Conservation (phyloP, 768 basidiomycete species). For the Xerocomus spinulosus region DNA sequence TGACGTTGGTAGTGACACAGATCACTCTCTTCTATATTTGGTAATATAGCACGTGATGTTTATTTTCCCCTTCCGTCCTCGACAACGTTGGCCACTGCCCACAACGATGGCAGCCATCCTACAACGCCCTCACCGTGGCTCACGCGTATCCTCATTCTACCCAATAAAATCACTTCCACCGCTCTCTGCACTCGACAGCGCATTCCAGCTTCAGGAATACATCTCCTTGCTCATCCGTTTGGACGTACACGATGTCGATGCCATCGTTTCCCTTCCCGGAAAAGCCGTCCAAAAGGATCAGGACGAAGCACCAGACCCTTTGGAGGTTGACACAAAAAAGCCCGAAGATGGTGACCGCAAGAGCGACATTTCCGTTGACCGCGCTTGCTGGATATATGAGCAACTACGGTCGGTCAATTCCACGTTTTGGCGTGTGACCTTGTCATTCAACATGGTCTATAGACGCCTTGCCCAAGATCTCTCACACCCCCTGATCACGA, state of each 20-base stretch:
- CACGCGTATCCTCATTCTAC: slow-evolving; percentile 76
- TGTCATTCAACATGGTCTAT: slow-evolving; percentile 1
- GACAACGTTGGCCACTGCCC: neutral
- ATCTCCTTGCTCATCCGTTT: slow-evolving; percentile 81
- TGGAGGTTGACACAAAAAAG: slow-evolving; percentile 30
- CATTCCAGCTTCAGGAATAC: slow-evolving; percentile 94
- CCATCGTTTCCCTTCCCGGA: slow-evolving; percentile 74
- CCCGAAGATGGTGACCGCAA: slow-evolving; percentile 30
- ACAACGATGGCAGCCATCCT: slow-evolving; percentile 32
- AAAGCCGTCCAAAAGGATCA: slow-evolving; percentile 30
- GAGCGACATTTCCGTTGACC: slow-evolving; percentile 62
- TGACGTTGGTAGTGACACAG: slow-evolving; percentile 7
- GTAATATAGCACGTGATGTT: slow-evolving; percentile 15
- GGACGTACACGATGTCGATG: slow-evolving; percentile 84
- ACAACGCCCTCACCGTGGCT: slow-evolving; percentile 70
- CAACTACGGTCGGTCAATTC: slow-evolving; percentile 44
- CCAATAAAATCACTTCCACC: slow-evolving; percentile 68
- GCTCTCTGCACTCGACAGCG: slow-evolving; percentile 75
- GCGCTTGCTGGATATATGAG: slow-evolving; percentile 81
- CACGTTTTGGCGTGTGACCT: neutral
- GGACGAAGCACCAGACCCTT: slow-evolving; percentile 20
- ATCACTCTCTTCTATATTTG: neutral
- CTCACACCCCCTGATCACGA: slow-evolving; percentile 78
- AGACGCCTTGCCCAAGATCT: slow-evolving; percentile 88
- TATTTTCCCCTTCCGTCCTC: neutral